Base-by-base conservation (phyloP, 2,329 filamentous ascomycete genomes). In the Alternaria panax region DNA sequence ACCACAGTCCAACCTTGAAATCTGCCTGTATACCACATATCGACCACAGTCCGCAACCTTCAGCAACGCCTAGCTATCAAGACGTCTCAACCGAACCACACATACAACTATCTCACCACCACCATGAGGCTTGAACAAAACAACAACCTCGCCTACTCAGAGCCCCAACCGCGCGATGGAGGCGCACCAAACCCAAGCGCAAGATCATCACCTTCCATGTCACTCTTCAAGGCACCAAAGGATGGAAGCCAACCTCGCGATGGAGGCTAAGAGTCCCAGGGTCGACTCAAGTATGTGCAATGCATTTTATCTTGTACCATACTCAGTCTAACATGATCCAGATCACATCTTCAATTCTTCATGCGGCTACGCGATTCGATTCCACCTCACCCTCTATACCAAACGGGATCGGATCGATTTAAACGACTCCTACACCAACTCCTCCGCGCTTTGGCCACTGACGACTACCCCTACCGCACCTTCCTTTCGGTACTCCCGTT, bases 161-260 rank as follows among this genome's bases (percentile, higher is more conserved):
- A 71, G 45, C 64, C 66, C 34, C 67, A 74, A 51, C 73, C 75
- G 2, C 62, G 75, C 14, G 74, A 77, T 68, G 75, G 75, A 1
- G 74, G 75, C 25, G 69, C 73, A 34, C 74, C 72, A 11, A 69
- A 69, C 53, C 70, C 65, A 62, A 57, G 68, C 52, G 55, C 62
- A 36, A 60, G 54, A 56, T 52, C 59, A 57, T 63, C 63, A 28
- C 57, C 65, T 14, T 59, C 69, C 2, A 64, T 59, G 45, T 63
- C 68, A 62, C 62, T 54, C 8, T 59, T 52, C 20, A 71, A 7
- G 38, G 38, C 7, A 24, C 20, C 38, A 16, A 41, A 41, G 12
- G 38, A 41, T 59, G 63, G 59, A 54, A 25, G 56, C 5, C 65
- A 75, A 51, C 71, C 72, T 5, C 67, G 75, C 28, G 69, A 73